Percentiles rank a stretch among this genome's conserved stretches.
These are phyloP conservation scores for Ustulina deusta DNA, from an alignment of 2,329 filamentous ascomycete genomes.

Conservation along the genomic window DNA sequence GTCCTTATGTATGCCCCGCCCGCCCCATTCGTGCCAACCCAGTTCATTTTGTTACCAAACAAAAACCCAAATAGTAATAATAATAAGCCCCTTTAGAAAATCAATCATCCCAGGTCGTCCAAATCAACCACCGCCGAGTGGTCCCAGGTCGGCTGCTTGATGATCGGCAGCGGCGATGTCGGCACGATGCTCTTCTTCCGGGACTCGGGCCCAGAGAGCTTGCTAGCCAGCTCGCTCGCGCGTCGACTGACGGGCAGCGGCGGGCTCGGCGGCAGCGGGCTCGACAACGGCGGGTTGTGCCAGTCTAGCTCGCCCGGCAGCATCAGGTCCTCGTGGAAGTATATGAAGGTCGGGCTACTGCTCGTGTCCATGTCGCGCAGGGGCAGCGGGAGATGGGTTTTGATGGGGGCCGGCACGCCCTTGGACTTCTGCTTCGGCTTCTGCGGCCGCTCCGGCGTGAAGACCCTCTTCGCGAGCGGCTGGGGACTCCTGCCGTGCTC, in stretches of 20 bases:
- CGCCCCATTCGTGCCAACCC: neutral
- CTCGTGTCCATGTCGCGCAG: conserved; percentile 25
- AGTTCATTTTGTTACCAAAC: neutral
- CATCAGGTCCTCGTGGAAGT: conserved; percentile 30
- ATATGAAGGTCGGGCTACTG: conserved; percentile 30
- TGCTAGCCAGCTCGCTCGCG: conserved; percentile 17
- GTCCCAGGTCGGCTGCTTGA: conserved; percentile 33
- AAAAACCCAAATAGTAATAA: neutral
- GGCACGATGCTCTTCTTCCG: conserved; percentile 20
- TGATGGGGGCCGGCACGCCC: conserved; percentile 1
- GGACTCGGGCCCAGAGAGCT: conserved; percentile 26
- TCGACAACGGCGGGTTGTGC: conserved; percentile 26
- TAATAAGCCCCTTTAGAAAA: neutral
- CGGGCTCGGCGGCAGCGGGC: conserved; percentile 20
- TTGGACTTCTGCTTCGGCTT: neutral
- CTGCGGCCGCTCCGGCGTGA: conserved; percentile 7
- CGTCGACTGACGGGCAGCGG: conserved; percentile 27
- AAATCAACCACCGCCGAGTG: conserved; percentile 27
- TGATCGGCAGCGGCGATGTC: conserved; percentile 25
- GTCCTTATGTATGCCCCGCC: neutral
- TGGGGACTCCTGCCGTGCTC: neutral
- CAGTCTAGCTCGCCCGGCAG: conserved; percentile 38
- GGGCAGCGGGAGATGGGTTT: conserved; percentile 27
- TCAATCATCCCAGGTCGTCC: conserved; percentile 2
- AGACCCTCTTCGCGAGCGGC: conserved; percentile 9